phyloP scores from a whole-genome alignment of 768 basidiomycete genomes.

The Leccinellum albellum region DNA sequence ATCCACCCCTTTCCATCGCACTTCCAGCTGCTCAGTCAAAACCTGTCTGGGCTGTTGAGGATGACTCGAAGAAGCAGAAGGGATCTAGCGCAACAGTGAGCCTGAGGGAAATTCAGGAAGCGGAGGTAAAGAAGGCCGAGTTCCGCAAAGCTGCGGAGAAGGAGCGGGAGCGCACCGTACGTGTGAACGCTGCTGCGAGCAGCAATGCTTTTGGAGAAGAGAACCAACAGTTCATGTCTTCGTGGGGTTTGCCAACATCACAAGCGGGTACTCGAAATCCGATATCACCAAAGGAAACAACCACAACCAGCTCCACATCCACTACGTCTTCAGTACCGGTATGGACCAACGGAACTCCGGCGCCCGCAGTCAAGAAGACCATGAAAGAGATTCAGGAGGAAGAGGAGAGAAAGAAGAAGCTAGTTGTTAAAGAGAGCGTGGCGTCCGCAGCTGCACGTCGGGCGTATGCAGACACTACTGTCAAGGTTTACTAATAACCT shows the following conservation, averaged over 20 bases:
- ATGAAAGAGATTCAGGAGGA: slow-evolving; percentile 99
- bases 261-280: slow-evolving; percentile 56
- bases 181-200: slow-evolving; percentile 37
- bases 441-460: slow-evolving; percentile 57
- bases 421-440: slow-evolving; percentile 54
- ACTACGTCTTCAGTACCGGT: slow-evolving; percentile 44
- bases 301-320: slow-evolving; percentile 24
- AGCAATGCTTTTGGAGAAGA: slow-evolving; percentile 47
- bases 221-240: slow-evolving; percentile 57
- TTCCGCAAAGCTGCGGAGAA: slow-evolving; percentile 71
- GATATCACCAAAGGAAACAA: slow-evolving; percentile 41
- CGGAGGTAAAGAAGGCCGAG: slow-evolving; percentile 79
- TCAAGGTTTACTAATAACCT: slow-evolving; percentile 48
- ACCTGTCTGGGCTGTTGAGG: slow-evolving; percentile 65
- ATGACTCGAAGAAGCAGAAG: slow-evolving; percentile 60
- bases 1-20: slow-evolving; percentile 21
- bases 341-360: slow-evolving; percentile 67
- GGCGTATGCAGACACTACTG: slow-evolving; percentile 75
- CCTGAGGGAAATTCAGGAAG: slow-evolving; percentile 92
- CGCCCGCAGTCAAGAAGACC: slow-evolving; percentile 69
- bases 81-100: slow-evolving; percentile 49
- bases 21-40: slow-evolving; percentile 36
- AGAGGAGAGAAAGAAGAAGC: slow-evolving; percentile 82
- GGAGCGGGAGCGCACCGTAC: slow-evolving; percentile 61
- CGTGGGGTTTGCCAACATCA: slow-evolving; percentile 88